A percentile compares a stretch with the other conserved stretches of the same genome.
phyloP scores from a whole-genome alignment of 768 basidiomycete genomes.

The Chalciporus piperatus region DNA sequence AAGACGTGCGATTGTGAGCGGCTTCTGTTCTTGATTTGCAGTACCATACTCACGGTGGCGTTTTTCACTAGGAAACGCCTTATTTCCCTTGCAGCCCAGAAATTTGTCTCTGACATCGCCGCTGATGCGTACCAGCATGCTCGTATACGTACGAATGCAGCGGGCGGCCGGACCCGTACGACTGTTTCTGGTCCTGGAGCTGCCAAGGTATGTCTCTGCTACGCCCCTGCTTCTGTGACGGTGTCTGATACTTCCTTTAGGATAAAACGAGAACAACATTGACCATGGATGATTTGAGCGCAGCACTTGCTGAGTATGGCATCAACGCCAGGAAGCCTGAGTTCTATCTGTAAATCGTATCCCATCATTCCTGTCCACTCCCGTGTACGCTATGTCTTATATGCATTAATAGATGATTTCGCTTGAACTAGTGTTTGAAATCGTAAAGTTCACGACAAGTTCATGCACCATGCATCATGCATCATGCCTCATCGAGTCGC shows the following conservation, averaged over 20 bases:
- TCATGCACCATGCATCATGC: neutral
- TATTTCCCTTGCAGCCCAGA: slow-evolving; percentile 92
- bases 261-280: slow-evolving; percentile 91
- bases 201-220: slow-evolving; percentile 51
- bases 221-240: neutral
- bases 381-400: slow-evolving; percentile 1
- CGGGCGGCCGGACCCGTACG: slow-evolving; percentile 66
- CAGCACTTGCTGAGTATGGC: slow-evolving; percentile 93
- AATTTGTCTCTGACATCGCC: slow-evolving; percentile 96
- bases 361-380: neutral
- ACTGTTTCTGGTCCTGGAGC: slow-evolving; percentile 55
- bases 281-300: slow-evolving; percentile 95
- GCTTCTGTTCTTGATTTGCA: slow-evolving; percentile 1
- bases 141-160: slow-evolving; percentile 86
- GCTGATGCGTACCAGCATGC: slow-evolving; percentile 98
- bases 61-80: slow-evolving; percentile 73
- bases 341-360: slow-evolving; percentile 66
- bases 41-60: neutral
- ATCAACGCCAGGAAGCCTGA: slow-evolving; percentile 93
- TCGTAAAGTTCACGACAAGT: too few species aligned
- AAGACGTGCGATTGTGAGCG: slow-evolving; percentile 85
- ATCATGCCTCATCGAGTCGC: neutral
- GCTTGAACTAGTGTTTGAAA: too few species aligned
- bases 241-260: slow-evolving; percentile 34
- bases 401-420: neutral